Percentiles rank a stretch among this genome's conserved stretches.
These are phyloP conservation scores for Herpetospermum pedunculosum DNA, from an alignment of 306 rosid genomes.

Conservation along the genomic window DNA sequence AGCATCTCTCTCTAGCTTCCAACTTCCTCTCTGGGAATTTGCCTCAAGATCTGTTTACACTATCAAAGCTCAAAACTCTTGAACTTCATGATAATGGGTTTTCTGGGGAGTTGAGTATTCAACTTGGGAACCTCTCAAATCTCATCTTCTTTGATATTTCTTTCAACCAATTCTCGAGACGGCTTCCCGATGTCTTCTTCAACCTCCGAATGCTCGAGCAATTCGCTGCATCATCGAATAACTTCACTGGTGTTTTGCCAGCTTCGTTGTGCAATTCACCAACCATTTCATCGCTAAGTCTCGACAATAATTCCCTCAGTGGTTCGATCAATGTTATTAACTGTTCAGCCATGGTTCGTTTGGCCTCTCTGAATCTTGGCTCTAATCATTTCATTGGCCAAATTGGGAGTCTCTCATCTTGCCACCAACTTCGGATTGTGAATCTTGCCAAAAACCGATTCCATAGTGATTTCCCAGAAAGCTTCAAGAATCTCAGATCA, in stretches of 20 bases:
- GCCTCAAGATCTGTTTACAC: constrained; percentile 19
- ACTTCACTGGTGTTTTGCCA: constrained; percentile 22
- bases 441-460: constrained; percentile 36
- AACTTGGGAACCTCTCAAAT: constrained; percentile 26
- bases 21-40: constrained; percentile 23
- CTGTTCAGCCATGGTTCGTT: constrained; percentile 28
- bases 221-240: constrained; percentile 30
- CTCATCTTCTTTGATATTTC: constrained; percentile 29
- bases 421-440: constrained; percentile 22
- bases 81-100: constrained; percentile 23
- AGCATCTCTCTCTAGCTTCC: constrained; percentile 16
- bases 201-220: constrained; percentile 2
- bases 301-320: constrained; percentile 35
- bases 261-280: constrained; percentile 24
- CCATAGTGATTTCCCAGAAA: constrained; percentile 31
- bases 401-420: constrained; percentile 27
- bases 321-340: constrained; percentile 21
- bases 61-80: constrained; percentile 10
- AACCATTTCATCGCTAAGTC: constrained; percentile 19
- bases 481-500: constrained; percentile 21
- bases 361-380: constrained; percentile 34
- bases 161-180: constrained; percentile 19
- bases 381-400: constrained; percentile 30
- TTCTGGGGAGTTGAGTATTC: constrained; percentile 22
- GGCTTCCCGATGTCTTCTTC: constrained; percentile 29